phyloP scores from a whole-genome alignment of 176 grass and related monocot genomes.

The Oryza glumipatula region DNA sequence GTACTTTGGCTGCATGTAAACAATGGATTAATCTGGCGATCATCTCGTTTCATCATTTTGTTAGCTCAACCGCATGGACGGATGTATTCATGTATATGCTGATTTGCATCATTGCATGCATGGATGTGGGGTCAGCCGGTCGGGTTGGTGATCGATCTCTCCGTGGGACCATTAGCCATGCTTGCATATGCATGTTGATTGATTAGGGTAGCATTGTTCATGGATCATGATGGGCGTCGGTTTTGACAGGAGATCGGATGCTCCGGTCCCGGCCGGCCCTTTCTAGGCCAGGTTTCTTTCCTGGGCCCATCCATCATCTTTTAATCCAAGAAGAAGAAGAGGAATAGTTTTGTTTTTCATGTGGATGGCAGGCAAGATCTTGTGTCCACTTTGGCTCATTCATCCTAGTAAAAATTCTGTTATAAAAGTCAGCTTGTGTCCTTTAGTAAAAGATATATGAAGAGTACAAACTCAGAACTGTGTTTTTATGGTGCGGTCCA shows the following conservation, averaged over 20 bases:
- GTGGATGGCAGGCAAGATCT: neutral
- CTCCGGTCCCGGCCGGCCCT: neutral
- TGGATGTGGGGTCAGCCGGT: neutral
- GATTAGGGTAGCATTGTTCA: neutral
- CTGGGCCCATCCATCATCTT: neutral
- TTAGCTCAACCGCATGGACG: neutral
- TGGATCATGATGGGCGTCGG: neutral
- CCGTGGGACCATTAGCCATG: neutral
- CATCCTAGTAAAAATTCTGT: neutral
- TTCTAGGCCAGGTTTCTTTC: neutral
- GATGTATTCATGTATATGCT: too few species aligned
- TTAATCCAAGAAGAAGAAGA: too few species aligned
- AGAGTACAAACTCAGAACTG: neutral
- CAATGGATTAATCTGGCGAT: neutral
- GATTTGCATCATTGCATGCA: neutral
- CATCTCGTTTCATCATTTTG: neutral
- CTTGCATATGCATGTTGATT: neutral
- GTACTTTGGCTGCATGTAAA: neutral
- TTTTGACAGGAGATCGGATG: neutral
- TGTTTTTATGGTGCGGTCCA: neutral
- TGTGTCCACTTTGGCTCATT: neutral
- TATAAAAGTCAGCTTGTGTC: neutral
- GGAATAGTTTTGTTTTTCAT: neutral
- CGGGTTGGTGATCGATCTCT: neutral
- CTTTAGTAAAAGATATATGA: neutral